A percentile compares a stretch with the other conserved stretches of the same genome.
Conservation (phyloP, 2,329 filamentous ascomycete genomes). For the Colletotrichum sp. region DNA sequence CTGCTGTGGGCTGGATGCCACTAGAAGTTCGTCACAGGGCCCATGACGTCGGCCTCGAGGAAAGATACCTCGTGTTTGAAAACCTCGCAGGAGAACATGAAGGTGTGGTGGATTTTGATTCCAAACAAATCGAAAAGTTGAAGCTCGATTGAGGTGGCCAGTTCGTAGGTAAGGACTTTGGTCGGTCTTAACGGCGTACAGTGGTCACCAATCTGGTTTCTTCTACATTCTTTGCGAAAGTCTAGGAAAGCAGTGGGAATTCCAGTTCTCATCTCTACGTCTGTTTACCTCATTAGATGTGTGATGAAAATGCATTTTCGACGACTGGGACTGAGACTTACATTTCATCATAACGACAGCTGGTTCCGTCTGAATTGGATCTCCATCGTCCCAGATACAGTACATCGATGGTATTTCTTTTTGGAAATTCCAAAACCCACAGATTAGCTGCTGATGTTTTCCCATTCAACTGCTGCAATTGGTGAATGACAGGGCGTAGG, state of each 20-base stretch:
- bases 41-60: background rate
- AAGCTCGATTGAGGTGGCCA: background rate
- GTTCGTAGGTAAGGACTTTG: rapidly evolving
- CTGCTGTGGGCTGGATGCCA: background rate
- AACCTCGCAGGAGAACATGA: background rate
- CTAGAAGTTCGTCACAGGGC: background rate
- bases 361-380: too few species aligned
- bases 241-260: background rate
- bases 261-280: too few species aligned
- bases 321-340: too few species aligned
- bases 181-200: rapidly evolving
- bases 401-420: background rate
- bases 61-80: rapidly evolving
- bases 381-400: too few species aligned
- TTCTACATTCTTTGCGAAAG: background rate
- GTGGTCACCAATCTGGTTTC: background rate
- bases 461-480: rapidly evolving
- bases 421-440: rapidly evolving
- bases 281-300: too few species aligned
- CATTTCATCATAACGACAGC: too few species aligned
- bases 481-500: background rate
- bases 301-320: too few species aligned
- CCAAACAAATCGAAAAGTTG: background rate
- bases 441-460: rapidly evolving
- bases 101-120: background rate